Base-by-base conservation (phyloP, 2,329 filamentous ascomycete species). In the Colletotrichum theobromicola region DNA sequence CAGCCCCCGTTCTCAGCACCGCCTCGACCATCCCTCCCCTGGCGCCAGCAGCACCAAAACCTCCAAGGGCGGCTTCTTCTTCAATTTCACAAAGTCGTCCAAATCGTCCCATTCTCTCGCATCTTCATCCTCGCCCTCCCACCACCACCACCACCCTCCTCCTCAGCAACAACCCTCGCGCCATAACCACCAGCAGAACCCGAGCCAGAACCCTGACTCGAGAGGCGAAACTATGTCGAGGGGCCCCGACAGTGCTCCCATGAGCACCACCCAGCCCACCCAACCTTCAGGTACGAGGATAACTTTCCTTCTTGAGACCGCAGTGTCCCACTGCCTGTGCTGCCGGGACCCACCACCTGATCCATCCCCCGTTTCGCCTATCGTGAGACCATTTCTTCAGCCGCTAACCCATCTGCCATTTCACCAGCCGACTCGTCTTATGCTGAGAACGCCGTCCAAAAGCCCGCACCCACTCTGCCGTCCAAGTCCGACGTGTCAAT, bases 401-500 rank as follows among this genome's bases (percentile, higher is more conserved):
- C 53, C 30, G 70, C 58, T 70, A 55, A 72, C 62, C 62, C 66
- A 58, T 76, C 46, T 70, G 24, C 66, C 70, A 67, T 70, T 77
- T 72, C 68, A 72, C 65, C 63, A 77, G 69, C 78, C 81, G 81
- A 83, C 64, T 74, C 80, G 53, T 80, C 80, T 64, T 79, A 79
- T 75, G 79, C 78, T 74, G 82, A 84, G 63, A 81, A 81, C 68
- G 77, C 82, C 67, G 79, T 82, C 69, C 82, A 86, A 76, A 87
- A 84, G 79, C 82, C 84, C 46, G 79, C 80, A 64, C 81, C 85
- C 61, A 82, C 85, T 75, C 80, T 86, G 69, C 85, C 87, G 50
- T 87, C 88, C 61, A 87, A 83, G 78, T 90, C 90, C 76, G 87
- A 91, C 74, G 79, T 89, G 55, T 90, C 90, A 72, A 79, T 90